These are phyloP conservation scores for Buxus sempervirens DNA, from an alignment of 164 flowering plant genomes.

Conservation along the genomic window DNA sequence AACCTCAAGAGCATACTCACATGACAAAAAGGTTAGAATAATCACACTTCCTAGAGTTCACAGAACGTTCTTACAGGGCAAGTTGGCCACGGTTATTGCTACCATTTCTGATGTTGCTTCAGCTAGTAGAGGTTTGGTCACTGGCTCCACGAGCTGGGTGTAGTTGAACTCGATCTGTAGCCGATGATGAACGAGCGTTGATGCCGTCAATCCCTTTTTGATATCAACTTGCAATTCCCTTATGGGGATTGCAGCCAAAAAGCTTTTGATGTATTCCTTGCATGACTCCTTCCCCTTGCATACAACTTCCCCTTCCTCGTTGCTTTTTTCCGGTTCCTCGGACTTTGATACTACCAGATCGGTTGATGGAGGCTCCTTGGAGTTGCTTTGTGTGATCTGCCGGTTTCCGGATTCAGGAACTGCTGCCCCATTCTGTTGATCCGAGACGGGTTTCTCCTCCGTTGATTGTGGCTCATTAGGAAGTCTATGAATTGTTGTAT, in stretches of 20 bases:
- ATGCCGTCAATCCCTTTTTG: slow-evolving; percentile 66
- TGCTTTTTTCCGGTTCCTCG: slow-evolving; percentile 29
- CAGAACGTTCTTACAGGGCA: slow-evolving; percentile 15
- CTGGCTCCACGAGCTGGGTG: slow-evolving; percentile 41
- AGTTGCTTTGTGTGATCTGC: slow-evolving; percentile 16
- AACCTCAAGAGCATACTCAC: slow-evolving; percentile 12
- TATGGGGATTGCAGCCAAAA: slow-evolving; percentile 94
- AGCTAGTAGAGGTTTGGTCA: slow-evolving; percentile 14
- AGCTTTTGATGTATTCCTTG: slow-evolving; percentile 89
- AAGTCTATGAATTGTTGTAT: slow-evolving; percentile 47
- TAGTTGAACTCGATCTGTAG: slow-evolving; percentile 91
- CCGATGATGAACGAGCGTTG: slow-evolving; percentile 76
- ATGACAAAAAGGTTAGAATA: slow-evolving; percentile 24
- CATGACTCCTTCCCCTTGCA: slow-evolving; percentile 88
- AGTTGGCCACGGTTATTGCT: slow-evolving; percentile 7
- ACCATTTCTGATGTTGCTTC: slow-evolving; percentile 13
- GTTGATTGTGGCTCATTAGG: slow-evolving; percentile 25
- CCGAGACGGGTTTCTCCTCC: slow-evolving; percentile 41
- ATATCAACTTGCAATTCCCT: slow-evolving; percentile 87
- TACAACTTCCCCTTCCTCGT: slow-evolving; percentile 45
- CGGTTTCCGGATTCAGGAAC: slow-evolving; percentile 23
- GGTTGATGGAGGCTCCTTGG: slow-evolving; percentile 17
- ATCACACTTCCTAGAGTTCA: slow-evolving; percentile 35
- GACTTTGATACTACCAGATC: slow-evolving; percentile 16
- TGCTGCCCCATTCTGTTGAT: slow-evolving; percentile 27